A percentile compares a stretch with the other conserved stretches of the same genome.
phyloP scores from a whole-genome alignment of 2,329 filamentous ascomycete genomes.

The Aspergillus nomiae region DNA sequence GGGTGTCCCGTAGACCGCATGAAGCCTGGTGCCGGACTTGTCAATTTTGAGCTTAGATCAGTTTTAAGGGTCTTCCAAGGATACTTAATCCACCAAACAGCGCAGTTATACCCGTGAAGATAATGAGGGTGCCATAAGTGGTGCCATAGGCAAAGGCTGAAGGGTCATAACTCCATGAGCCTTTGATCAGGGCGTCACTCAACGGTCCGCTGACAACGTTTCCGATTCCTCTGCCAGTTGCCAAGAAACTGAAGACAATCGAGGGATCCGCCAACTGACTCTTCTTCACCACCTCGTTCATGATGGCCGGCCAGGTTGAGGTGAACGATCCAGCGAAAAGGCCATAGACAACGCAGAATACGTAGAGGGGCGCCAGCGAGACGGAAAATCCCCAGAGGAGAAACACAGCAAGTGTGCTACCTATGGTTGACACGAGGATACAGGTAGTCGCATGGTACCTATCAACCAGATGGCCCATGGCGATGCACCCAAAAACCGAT shows the following conservation, averaged over 20 bases:
- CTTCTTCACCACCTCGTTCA: slow-evolving; percentile 44
- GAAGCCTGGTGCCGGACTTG: background rate
- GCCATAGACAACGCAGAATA: slow-evolving; percentile 50
- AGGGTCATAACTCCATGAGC: slow-evolving; percentile 20
- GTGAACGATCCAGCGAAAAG: slow-evolving; percentile 49
- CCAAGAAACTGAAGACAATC: slow-evolving; percentile 52
- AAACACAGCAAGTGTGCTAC: slow-evolving; percentile 46
- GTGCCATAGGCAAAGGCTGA: slow-evolving; percentile 29
- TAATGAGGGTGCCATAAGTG: slow-evolving; percentile 30
- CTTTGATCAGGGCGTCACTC: slow-evolving; percentile 43
- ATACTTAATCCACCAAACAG: background rate
- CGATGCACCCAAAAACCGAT: slow-evolving; percentile 34
- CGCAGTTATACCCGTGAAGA: slow-evolving; percentile 29
- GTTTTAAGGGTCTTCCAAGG: background rate
- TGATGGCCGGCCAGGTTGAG: slow-evolving; percentile 48
- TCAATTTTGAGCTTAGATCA: background rate
- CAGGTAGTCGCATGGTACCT: slow-evolving; percentile 41
- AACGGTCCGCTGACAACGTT: slow-evolving; percentile 54
- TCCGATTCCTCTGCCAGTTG: slow-evolving; percentile 54
- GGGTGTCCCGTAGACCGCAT: background rate
- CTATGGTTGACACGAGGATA: slow-evolving; percentile 45
- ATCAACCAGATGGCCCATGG: slow-evolving; percentile 45
- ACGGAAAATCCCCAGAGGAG: slow-evolving; percentile 52
- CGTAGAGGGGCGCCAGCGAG: slow-evolving; percentile 42
- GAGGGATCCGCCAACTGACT: slow-evolving; percentile 45